Evolutionary conservation across 108 stramenopile species (phyloP).

Genomic region (Bacterosira constricta): DNA sequence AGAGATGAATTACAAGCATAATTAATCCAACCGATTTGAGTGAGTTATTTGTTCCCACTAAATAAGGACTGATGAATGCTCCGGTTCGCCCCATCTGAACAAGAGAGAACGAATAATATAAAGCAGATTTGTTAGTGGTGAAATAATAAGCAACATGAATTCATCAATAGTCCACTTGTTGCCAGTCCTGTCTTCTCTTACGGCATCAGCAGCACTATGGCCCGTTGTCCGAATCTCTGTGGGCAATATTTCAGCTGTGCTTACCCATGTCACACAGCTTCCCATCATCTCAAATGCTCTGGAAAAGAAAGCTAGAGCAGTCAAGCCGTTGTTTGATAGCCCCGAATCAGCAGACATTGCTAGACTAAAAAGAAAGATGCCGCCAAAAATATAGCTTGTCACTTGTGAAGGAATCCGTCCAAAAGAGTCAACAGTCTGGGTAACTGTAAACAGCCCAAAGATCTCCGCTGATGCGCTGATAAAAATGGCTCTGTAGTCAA

Average conservation of each 20-base stretch:
- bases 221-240: slow-evolving; percentile 83
- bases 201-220: slow-evolving; percentile 83
- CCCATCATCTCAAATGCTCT: slow-evolving; percentile 80
- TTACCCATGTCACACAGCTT: slow-evolving; percentile 71
- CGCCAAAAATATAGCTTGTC: slow-evolving; percentile 60
- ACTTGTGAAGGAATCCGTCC: slow-evolving; percentile 73
- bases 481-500: slow-evolving; percentile 75
- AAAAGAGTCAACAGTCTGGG: slow-evolving; percentile 59
- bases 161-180: no score
- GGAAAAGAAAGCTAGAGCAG: slow-evolving; percentile 56
- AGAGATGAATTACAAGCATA: slow-evolving; percentile 30
- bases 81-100: slow-evolving; percentile 70
- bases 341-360: slow-evolving; percentile 14
- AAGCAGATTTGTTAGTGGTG: no score
- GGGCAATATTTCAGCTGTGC: slow-evolving; percentile 75
- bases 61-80: slow-evolving; percentile 64
- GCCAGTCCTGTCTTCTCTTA: no score
- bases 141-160: no score
- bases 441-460: slow-evolving; percentile 64
- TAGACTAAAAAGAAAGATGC: slow-evolving; percentile 48
- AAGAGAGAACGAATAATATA: no score
- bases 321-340: slow-evolving; percentile 9
- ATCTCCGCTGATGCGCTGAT: slow-evolving; percentile 71
- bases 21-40: slow-evolving; percentile 31
- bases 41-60: slow-evolving; percentile 54